Base-by-base conservation (phyloP, 345 rosid genomes). In the Salix udensis region DNA sequence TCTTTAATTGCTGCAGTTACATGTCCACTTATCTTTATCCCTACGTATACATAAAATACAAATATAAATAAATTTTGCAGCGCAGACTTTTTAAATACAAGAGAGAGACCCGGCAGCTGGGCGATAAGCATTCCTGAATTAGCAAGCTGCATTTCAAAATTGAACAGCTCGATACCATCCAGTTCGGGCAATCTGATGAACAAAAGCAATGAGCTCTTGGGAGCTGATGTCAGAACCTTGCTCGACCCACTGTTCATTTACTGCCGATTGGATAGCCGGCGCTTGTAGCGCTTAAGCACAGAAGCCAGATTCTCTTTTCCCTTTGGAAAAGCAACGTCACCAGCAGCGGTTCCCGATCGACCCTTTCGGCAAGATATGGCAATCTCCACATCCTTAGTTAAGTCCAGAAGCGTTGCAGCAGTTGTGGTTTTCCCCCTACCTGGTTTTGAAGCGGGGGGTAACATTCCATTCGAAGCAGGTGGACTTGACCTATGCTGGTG, bases 301-400 rank as follows among this genome's bases (percentile, higher is more conserved):
- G 99, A 94, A n/a, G 96, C 92, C 79, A 96, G 79, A 71, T 96
- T 96, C 86, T 94, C 97, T 84, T 92, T 96, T 37, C 99, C 99
- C 76, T 87, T 92, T 0, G 97, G 98, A 72, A 91, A 96, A 62
- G 98, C 99, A 23, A 96, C 98, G 55, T 96, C 99, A 7, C 99
- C 99, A 16, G 99, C 98, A 61, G 97, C 92, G 74, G 96, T 96
- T 48, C 99, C 98, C 2, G 87, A 88, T 66, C 94, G 87, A 74
- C 99, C 99, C 82, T 88, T 96, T n/a, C 99, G 89, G 64, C 87
- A 67, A 42, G 97, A 94, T 83, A 94, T 90, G 55, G 97, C 93
- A n/a, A 74, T 85, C 87, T 96, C 98, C 52, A 94, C 97, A 10
- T 92, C 97, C 90, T 94, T 96, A 74, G 94, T 87, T 16, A 88